These are phyloP conservation scores for Pseudopithomyces maydicus DNA, from an alignment of 2,329 filamentous ascomycete genomes.

Conservation along the genomic window DNA sequence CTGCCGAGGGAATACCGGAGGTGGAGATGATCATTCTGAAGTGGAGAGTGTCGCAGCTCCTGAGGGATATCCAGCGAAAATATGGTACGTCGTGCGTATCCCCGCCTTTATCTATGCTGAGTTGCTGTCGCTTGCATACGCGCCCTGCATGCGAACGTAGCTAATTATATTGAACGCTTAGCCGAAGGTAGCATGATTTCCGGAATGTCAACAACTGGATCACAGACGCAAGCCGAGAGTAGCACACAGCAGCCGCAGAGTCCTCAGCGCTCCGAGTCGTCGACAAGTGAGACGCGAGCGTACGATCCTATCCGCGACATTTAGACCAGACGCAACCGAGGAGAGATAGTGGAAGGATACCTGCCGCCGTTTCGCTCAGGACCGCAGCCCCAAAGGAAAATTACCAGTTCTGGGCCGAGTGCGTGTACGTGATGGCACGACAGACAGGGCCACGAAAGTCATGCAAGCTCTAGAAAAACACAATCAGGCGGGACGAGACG, in stretches of 20 bases:
- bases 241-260: slow-evolving; percentile 35
- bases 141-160: slow-evolving; percentile 27
- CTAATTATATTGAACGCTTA: slow-evolving; percentile 38
- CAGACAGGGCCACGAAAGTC: slow-evolving; percentile 1
- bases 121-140: slow-evolving; percentile 21
- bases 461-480: slow-evolving; percentile 3
- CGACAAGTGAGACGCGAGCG: slow-evolving; percentile 40
- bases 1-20: slow-evolving; percentile 41
- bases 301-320: slow-evolving; percentile 46
- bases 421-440: slow-evolving; percentile 8
- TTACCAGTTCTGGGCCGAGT: slow-evolving; percentile 1
- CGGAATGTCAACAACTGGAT: slow-evolving; percentile 36
- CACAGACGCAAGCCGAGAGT: slow-evolving; percentile 34
- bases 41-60: slow-evolving; percentile 43
- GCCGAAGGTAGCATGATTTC: slow-evolving; percentile 44
- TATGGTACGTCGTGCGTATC: slow-evolving; percentile 38
- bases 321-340: slow-evolving; percentile 18
- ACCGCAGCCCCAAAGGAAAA: slow-evolving; percentile 4
- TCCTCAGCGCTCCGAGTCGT: slow-evolving; percentile 37
- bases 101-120: slow-evolving; percentile 24
- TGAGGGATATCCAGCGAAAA: slow-evolving; percentile 43
- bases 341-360: slow-evolving; percentile 19
- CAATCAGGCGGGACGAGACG: background rate
- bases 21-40: slow-evolving; percentile 46
- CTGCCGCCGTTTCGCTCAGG: slow-evolving; percentile 19